Percentiles rank a stretch among this genome's conserved stretches.
Conservation (phyloP, 768 basidiomycete species). For the Mycena haematopus region DNA sequence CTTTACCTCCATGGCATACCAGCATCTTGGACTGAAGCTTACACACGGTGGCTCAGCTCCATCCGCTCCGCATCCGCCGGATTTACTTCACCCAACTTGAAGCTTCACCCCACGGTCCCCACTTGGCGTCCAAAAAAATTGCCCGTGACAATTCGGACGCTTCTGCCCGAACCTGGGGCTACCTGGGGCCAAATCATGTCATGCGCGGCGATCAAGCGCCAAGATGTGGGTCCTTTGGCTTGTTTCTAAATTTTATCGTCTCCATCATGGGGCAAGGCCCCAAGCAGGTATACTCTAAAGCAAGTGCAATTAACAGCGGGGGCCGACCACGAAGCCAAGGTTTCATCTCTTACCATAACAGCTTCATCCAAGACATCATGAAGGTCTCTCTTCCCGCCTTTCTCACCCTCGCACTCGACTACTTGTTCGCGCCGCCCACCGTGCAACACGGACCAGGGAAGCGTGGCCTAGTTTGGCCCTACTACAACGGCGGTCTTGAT, state of each 20-base stretch:
- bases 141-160: background rate
- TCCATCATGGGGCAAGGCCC: background rate
- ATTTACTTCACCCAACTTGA: too few species aligned
- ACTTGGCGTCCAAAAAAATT: too few species aligned
- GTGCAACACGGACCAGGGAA: slow-evolving; percentile 16
- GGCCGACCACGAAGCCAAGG: slow-evolving; percentile 1
- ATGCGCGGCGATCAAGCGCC: too few species aligned
- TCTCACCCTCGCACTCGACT: slow-evolving; percentile 12
- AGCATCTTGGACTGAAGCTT: too few species aligned
- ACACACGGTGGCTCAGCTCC: too few species aligned
- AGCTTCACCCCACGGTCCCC: too few species aligned
- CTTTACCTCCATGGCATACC: too few species aligned
- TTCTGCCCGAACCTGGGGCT: too few species aligned
- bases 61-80: too few species aligned
- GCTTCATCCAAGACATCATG: slow-evolving; percentile 13
- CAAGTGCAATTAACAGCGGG: slow-evolving; percentile 3
- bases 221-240: slow-evolving; percentile 6
- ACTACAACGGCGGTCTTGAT: slow-evolving; percentile 18
- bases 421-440: slow-evolving; percentile 1
- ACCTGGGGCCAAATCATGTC: too few species aligned
- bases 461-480: slow-evolving; percentile 20
- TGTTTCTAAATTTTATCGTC: slow-evolving; percentile 7
- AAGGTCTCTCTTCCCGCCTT: slow-evolving; percentile 11
- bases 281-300: background rate
- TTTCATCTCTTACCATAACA: slow-evolving; percentile 4